A percentile compares a stretch with the other conserved stretches of the same genome.
Evolutionary conservation across 306 rosid genomes (phyloP).

Genomic region (Lablab purpureus): DNA sequence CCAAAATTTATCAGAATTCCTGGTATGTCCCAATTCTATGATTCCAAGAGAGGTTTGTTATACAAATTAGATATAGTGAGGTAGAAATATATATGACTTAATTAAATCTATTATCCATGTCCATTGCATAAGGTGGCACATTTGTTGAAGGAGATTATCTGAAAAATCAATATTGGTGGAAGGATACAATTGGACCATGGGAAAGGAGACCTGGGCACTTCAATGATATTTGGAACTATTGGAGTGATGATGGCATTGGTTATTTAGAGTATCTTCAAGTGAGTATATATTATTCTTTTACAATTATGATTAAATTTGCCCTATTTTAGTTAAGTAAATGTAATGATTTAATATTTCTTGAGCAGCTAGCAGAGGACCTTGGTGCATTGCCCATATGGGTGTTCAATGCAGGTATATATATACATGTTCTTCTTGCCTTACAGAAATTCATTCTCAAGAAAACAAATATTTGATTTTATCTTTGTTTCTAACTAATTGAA

Average conservation of each 20-base stretch:
- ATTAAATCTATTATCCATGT: neutral
- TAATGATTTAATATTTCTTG: conserved; percentile 11
- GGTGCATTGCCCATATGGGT: conserved; percentile 87
- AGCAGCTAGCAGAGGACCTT: conserved; percentile 90
- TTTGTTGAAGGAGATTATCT: conserved; percentile 80
- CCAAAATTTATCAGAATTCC: conserved; percentile 17
- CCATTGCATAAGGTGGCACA: conserved; percentile 65
- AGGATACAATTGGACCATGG: conserved; percentile 86
- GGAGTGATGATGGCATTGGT: conserved; percentile 97
- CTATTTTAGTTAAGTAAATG: neutral
- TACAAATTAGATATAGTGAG: neutral
- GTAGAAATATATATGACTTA: too few relatives aligned
- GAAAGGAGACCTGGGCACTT: conserved; percentile 95
- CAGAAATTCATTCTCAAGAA: neutral
- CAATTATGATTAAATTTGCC: neutral
- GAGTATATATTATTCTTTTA: neutral
- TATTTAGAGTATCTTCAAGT: conserved; percentile 91
- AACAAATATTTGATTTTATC: neutral
- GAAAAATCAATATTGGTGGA: conserved; percentile 58
- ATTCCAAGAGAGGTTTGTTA: neutral
- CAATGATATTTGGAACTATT: conserved; percentile 90
- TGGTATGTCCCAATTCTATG: neutral
- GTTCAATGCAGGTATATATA: conserved; percentile 80
- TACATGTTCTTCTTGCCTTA: neutral
- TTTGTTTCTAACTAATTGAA: conserved; percentile 33